Conservation (phyloP, 805 yeast species). For the Brettanomyces bruxellensis region DNA sequence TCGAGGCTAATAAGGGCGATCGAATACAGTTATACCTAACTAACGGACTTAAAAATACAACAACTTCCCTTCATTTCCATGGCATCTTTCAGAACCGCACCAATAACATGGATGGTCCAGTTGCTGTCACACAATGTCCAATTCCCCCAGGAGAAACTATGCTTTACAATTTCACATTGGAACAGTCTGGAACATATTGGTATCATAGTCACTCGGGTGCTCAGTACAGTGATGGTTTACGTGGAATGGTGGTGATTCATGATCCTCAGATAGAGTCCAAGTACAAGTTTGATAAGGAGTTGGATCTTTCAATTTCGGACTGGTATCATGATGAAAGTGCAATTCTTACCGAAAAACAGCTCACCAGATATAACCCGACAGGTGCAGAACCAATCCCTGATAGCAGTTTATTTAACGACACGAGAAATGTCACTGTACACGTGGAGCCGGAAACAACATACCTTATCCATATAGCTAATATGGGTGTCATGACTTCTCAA, state of each 20-base stretch:
- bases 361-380: conserved; percentile 65
- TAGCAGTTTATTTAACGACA: conserved; percentile 54
- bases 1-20: conserved; percentile 59
- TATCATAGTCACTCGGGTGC: conserved; percentile 73
- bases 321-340: conserved; percentile 51
- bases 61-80: conserved; percentile 71
- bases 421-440: conserved; percentile 44
- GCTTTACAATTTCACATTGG: conserved; percentile 62
- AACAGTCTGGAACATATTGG: conserved; percentile 77
- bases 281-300: conserved; percentile 56
- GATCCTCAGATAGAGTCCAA: conserved; percentile 37
- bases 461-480: conserved; percentile 52
- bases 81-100: conserved; percentile 63
- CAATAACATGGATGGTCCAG: conserved; percentile 69
- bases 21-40: conserved; percentile 48
- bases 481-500: conserved; percentile 70
- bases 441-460: conserved; percentile 57
- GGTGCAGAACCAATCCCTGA: conserved; percentile 82
- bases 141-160: conserved; percentile 59
- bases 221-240: conserved; percentile 71
- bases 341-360: conserved; percentile 37
- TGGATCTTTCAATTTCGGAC: conserved; percentile 48
- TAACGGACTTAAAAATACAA: conserved; percentile 40
- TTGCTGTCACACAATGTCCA: conserved; percentile 73
- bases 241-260: conserved; percentile 61